Conservation (phyloP, 2,329 filamentous ascomycete genomes). For the Xylariaceae sp. region DNA sequence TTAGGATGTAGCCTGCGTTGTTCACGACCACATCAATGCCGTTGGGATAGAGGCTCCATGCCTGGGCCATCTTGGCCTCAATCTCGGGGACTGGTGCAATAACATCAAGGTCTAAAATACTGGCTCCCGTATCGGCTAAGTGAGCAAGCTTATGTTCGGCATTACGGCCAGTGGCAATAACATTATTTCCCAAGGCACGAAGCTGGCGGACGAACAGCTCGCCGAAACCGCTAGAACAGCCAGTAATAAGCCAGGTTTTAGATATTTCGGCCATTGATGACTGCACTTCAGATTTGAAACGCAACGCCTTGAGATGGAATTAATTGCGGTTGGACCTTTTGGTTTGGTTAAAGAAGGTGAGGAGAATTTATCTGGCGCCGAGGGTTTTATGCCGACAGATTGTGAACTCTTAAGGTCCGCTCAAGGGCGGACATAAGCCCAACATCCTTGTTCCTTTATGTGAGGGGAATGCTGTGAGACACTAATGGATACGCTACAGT, state of each 20-base stretch:
- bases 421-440: no score
- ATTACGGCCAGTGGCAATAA: constrained; percentile 50
- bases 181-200: constrained; percentile 44
- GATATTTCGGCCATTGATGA: no score
- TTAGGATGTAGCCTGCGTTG: constrained; percentile 45
- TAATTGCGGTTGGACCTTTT: no score
- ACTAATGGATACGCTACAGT: no score
- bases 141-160: constrained; percentile 41
- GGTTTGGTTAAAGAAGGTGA: no score
- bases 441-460: no score
- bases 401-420: no score
- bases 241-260: constrained; percentile 48
- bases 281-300: no score
- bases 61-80: constrained; percentile 30
- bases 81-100: constrained; percentile 31
- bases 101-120: constrained; percentile 41
- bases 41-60: constrained; percentile 30
- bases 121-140: constrained; percentile 43
- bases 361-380: no score
- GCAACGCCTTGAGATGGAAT: no score
- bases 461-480: no score
- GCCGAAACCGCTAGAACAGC: constrained; percentile 51
- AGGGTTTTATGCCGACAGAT: no score
- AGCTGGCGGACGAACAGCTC: constrained; percentile 45
- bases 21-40: constrained; percentile 48